Base-by-base conservation (phyloP, 2,329 filamentous ascomycete species). In the Orbilia brochopaga region DNA sequence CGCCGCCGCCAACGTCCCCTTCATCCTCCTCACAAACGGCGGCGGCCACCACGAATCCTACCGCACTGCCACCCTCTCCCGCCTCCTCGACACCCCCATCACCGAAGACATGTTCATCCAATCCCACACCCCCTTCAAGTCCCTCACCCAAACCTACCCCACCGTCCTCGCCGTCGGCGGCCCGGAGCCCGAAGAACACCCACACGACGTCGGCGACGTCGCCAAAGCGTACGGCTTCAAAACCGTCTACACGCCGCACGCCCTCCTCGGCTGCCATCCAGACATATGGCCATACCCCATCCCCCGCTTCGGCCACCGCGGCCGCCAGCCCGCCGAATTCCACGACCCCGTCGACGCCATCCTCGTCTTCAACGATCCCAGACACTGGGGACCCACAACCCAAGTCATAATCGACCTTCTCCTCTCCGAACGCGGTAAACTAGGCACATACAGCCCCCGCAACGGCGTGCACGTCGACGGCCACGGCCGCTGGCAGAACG, bases 11-110 rank as follows among this genome's bases (percentile, higher is more conserved):
- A 83, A 85, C 52, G 91, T 97, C 51, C 92, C 92, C 11, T 97
- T 96, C 81, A 93, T 99, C 77, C 86, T 99, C 35, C 84, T 99
- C 74, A 99, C 94, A 69, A 99, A 99, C 80, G 94, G 94, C 76
- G 94, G 94, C 46, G 94, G 94, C 66, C 91, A 89, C 78, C 86
- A 87, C 74, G 93, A 97, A 80, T 82, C 82, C 1, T 87, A 90
- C 67, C 86, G 91, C 17, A 88, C 91, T 30, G 82, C 82, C 6
- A 88, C 92, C 72, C 83, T 95, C 59, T 87, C 85, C 75, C 79
- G 84, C 48, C 87, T 86, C 75, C 84, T 95, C 5, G 82, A 85
- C 24, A 82, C 92, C 1, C 80, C 83, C 15, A 82, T 94, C 48
- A 84, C 87, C 42, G 84, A 84, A 13, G 85, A 84, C 73, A 88